These are phyloP conservation scores for Jamesozyma gamospora DNA, from an alignment of 805 yeast species.

Conservation along the genomic window DNA sequence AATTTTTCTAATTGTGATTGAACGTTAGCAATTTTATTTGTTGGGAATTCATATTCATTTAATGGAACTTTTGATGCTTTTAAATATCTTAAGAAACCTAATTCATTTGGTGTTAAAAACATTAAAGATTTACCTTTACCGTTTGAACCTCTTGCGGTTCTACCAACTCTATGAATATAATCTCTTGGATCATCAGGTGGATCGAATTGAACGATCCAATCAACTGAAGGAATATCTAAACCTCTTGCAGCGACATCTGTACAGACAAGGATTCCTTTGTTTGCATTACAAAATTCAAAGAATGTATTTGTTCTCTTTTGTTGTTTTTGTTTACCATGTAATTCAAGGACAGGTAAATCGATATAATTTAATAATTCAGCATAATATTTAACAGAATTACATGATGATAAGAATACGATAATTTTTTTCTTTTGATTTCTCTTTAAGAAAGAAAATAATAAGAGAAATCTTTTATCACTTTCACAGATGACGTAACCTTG, in stretches of 20 bases:
- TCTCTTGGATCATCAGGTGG: conserved; percentile 99
- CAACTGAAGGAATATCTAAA: conserved; percentile 94
- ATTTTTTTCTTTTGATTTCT: conserved; percentile 85
- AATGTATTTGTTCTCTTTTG: conserved; percentile 97
- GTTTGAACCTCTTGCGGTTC: conserved; percentile 90
- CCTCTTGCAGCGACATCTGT: conserved; percentile 99
- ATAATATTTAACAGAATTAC: conserved; percentile 94
- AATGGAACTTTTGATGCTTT: conserved; percentile 96
- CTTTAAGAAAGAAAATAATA: conserved; percentile 86
- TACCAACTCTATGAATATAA: conserved; percentile 96
- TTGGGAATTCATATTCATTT: conserved; percentile 94
- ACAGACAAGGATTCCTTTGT: conserved; percentile 83
- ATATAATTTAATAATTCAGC: conserved; percentile 92
- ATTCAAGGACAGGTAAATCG: conserved; percentile 90
- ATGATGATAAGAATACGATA: conserved; percentile 90
- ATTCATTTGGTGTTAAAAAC: conserved; percentile 90
- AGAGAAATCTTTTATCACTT: conserved; percentile 83
- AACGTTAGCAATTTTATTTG: conserved; percentile 88
- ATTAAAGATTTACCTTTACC: conserved; percentile 91
- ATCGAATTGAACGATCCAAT: conserved; percentile 98
- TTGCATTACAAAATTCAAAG: conserved; percentile 96
- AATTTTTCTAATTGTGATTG: conserved; percentile 88
- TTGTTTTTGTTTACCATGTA: conserved; percentile 98
- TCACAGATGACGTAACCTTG: conserved; percentile 98
- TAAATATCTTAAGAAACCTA: conserved; percentile 88